Evolutionary conservation across 1,284 basidiomycete genomes (phyloP).

Genomic region (Rhizoctonia solani): DNA sequence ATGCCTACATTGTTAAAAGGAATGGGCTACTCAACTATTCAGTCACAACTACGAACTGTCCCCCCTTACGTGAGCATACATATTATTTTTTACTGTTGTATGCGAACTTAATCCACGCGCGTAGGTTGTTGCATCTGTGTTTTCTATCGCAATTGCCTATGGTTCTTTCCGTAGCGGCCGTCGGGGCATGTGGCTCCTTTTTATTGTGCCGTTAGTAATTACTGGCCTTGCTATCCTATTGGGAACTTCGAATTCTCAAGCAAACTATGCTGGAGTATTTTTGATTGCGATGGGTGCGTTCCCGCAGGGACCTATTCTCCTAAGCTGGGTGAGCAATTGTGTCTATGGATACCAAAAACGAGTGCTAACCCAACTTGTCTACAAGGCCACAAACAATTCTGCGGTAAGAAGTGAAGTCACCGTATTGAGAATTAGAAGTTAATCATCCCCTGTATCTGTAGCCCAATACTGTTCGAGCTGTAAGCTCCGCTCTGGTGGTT

Average conservation of each 20-base stretch:
- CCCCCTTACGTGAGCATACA: slow-evolving; percentile 37
- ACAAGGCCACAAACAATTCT: slow-evolving; percentile 37
- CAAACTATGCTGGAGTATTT: slow-evolving; percentile 38
- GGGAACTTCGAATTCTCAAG: slow-evolving; percentile 32
- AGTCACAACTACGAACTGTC: slow-evolving; percentile 38
- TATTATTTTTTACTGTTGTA: background rate
- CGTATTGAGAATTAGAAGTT: background rate
- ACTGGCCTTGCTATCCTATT: slow-evolving; percentile 36
- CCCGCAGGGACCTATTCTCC: slow-evolving; percentile 37
- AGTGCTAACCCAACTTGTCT: background rate
- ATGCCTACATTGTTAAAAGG: slow-evolving; percentile 41
- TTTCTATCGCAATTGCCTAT: slow-evolving; percentile 37
- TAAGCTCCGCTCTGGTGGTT: slow-evolving; percentile 40
- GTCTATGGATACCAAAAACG: background rate
- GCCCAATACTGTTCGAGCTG: slow-evolving; percentile 38
- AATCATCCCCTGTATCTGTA: background rate
- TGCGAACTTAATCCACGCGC: background rate
- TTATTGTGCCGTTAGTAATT: slow-evolving; percentile 35
- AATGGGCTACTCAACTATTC: slow-evolving; percentile 39
- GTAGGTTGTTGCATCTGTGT: slow-evolving; percentile 37
- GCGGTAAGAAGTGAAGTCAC: slow-evolving; percentile 16
- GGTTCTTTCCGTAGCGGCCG: slow-evolving; percentile 35
- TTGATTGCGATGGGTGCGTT: slow-evolving; percentile 39
- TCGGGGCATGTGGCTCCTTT: slow-evolving; percentile 38
- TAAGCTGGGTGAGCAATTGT: slow-evolving; percentile 37